Conservation (phyloP, 164 flowering plant genomes). For the Stephania cephalantha region DNA sequence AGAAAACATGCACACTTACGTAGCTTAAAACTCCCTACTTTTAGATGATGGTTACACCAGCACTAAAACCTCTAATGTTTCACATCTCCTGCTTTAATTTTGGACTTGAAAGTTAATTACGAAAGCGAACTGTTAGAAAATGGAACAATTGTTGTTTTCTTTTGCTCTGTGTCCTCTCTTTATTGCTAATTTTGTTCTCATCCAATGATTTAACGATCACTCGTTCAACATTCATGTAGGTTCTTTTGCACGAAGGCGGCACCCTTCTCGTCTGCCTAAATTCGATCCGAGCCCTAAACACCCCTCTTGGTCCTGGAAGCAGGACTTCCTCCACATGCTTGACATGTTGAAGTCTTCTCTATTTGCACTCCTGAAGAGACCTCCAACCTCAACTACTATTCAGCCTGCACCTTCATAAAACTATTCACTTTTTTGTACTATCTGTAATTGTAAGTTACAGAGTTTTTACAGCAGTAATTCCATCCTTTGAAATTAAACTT, state of each 20-base stretch:
- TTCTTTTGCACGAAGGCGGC: conserved; percentile 97
- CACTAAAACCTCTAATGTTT: not conserved
- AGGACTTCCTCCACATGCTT: conserved; percentile 39
- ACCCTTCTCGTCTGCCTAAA: conserved; percentile 89
- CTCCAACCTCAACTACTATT: conserved; percentile 26
- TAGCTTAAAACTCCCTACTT: not conserved
- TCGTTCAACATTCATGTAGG: conserved; percentile 40
- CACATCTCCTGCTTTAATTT: not conserved
- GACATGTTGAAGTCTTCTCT: conserved; percentile 24
- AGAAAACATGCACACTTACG: not conserved
- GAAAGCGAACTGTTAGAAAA: not conserved
- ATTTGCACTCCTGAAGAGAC: conserved; percentile 16
- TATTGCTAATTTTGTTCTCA: not conserved
- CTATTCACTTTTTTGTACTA: conserved; percentile 3
- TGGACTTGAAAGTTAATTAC: not conserved
- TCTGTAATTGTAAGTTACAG: not conserved
- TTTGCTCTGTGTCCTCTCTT: not conserved
- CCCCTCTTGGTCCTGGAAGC: conserved; percentile 74
- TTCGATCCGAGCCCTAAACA: conserved; percentile 71
- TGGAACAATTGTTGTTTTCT: not conserved
- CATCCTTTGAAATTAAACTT: not conserved
- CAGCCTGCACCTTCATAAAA: conserved; percentile 35
- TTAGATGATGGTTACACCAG: too few species aligned
- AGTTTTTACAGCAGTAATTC: not conserved
- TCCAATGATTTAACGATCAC: not conserved